Evolutionary conservation across 257 asterid species (phyloP).

Genomic region (Ehretia macrophylla): DNA sequence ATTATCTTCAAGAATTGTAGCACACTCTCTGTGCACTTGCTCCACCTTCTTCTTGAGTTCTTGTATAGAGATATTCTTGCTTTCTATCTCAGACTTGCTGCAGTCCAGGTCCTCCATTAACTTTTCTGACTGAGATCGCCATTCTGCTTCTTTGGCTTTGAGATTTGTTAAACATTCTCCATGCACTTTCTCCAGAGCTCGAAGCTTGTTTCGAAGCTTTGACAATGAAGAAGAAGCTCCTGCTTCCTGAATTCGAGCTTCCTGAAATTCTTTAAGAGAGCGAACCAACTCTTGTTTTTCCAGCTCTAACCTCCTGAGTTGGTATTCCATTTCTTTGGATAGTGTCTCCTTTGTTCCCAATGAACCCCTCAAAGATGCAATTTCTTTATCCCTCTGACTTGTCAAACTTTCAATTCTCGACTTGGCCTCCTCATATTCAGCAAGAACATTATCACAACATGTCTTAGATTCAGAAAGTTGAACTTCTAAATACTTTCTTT

Average conservation of each 20-base stretch:
- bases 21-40: constrained; percentile 54
- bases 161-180: constrained; percentile 49
- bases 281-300: constrained; percentile 62
- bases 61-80: constrained; percentile 34
- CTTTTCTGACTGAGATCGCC: constrained; percentile 52
- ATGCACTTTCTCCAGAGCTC: constrained; percentile 56
- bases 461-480: constrained; percentile 54
- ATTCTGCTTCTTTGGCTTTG: constrained; percentile 62
- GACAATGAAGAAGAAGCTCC: constrained; percentile 57
- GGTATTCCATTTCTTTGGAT: constrained; percentile 85
- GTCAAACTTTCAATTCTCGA: constrained; percentile 45
- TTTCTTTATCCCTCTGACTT: constrained; percentile 65
- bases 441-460: constrained; percentile 47
- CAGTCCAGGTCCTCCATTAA: constrained; percentile 40
- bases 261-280: constrained; percentile 68
- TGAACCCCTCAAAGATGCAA: constrained; percentile 54
- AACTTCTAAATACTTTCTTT: constrained; percentile 54
- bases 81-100: constrained; percentile 41
- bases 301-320: constrained; percentile 58
- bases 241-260: constrained; percentile 62
- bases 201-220: constrained; percentile 68
- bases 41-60: constrained; percentile 20
- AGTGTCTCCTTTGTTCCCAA: constrained; percentile 57
- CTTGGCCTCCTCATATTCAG: constrained; percentile 69
- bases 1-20: constrained; percentile 51